These are phyloP conservation scores for Penicillium sp. DNA, from an alignment of 2,329 filamentous ascomycete species.

Conservation along the genomic window DNA sequence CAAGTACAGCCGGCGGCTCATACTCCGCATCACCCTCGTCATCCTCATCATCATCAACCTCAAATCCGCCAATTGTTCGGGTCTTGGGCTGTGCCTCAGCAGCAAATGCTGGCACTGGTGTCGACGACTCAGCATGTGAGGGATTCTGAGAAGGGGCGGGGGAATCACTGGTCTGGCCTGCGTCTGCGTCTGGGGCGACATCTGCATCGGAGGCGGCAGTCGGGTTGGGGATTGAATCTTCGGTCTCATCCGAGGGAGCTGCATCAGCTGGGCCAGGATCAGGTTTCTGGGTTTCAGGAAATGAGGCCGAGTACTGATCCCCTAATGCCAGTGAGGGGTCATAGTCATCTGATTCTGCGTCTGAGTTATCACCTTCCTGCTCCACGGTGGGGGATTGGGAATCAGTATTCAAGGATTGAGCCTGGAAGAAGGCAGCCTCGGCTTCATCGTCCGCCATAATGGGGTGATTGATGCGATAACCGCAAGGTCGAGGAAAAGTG, in stretches of 20 bases:
- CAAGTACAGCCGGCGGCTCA: conserved; percentile 55
- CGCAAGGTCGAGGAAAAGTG: background rate
- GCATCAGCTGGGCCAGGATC: conserved; percentile 29
- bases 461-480: conserved; percentile 8
- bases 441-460: conserved; percentile 54
- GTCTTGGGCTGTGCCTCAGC: conserved; percentile 43
- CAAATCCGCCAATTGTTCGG: conserved; percentile 60
- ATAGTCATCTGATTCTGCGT: conserved; percentile 57
- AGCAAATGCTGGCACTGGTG: conserved; percentile 30
- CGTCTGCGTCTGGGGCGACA: conserved; percentile 24
- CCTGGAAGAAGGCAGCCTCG: conserved; percentile 53
- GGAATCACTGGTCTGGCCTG: conserved; percentile 29
- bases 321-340: conserved; percentile 51
- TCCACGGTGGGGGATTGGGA: conserved; percentile 47
- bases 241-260: conserved; percentile 23
- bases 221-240: conserved; percentile 24
- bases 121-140: conserved; percentile 36
- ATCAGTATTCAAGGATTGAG: conserved; percentile 46
- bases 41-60: conserved; percentile 61
- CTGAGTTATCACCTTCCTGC: conserved; percentile 54
- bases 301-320: conserved; percentile 38
- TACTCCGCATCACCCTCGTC: conserved; percentile 49
- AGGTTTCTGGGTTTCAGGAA: conserved; percentile 32
- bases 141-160: conserved; percentile 32
- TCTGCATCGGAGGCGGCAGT: conserved; percentile 27